These are phyloP conservation scores for Chionographis japonica DNA, from an alignment of 106 monocot species.

Conservation along the genomic window DNA sequence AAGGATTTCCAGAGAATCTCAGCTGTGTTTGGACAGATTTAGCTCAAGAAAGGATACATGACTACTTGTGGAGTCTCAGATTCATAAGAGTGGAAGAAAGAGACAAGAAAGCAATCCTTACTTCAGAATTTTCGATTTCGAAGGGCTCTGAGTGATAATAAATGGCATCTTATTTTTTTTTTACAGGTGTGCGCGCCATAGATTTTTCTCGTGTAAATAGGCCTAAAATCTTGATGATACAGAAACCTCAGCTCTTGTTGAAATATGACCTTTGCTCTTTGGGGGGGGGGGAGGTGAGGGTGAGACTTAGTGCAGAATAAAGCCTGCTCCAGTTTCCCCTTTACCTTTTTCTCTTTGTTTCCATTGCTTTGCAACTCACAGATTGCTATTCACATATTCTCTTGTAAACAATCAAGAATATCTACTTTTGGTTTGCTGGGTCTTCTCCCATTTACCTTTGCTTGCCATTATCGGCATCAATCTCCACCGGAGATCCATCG, in stretches of 20 bases:
- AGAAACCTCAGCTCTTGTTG: slow-evolving; percentile 4
- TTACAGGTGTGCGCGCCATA: slow-evolving; percentile 11
- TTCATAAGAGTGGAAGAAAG: neutral
- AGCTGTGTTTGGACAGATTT: slow-evolving; percentile 58
- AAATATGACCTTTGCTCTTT: neutral
- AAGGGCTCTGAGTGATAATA: neutral
- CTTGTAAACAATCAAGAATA: slow-evolving; percentile 13
- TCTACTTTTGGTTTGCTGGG: slow-evolving; percentile 7
- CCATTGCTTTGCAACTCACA: slow-evolving; percentile 1
- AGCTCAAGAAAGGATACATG: slow-evolving; percentile 5
- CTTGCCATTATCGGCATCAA: slow-evolving; percentile 1
- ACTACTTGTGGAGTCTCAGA: neutral
- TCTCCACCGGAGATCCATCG: neutral
- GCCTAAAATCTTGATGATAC: slow-evolving; percentile 7
- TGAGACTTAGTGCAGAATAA: slow-evolving; percentile 18
- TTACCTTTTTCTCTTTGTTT: neutral
- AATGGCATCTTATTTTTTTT: neutral
- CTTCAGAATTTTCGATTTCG: neutral
- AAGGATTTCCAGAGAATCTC: slow-evolving; percentile 72
- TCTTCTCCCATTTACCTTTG: slow-evolving; percentile 1
- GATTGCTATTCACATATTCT: neutral
- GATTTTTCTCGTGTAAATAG: slow-evolving; percentile 31
- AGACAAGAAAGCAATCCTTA: neutral
- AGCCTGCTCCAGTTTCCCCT: slow-evolving; percentile 12
- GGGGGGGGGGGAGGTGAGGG: neutral